phyloP scores from a whole-genome alignment of 805 yeast species.

The Wickerhamiella domercqiae region DNA sequence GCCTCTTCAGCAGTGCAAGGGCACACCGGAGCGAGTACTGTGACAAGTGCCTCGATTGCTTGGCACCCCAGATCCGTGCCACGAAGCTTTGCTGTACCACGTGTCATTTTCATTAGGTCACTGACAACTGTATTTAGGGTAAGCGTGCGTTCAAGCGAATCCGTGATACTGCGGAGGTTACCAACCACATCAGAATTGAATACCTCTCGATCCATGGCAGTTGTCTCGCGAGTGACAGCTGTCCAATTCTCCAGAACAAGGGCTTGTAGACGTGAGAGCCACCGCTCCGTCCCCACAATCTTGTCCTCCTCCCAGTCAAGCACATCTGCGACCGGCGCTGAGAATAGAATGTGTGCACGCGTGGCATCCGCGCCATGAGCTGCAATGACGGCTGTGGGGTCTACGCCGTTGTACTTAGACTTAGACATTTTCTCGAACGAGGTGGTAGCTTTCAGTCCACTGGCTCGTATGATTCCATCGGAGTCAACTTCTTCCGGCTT shows the following conservation, averaged over 20 bases:
- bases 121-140: conserved; percentile 77
- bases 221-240: background rate
- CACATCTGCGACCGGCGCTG: conserved; percentile 72
- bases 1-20: conserved; percentile 77
- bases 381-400: conserved; percentile 61
- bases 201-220: conserved; percentile 35
- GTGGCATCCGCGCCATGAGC: conserved; percentile 87
- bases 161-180: conserved; percentile 35
- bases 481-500: conserved; percentile 53
- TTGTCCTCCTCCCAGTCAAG: conserved; percentile 83
- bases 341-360: conserved; percentile 83
- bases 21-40: conserved; percentile 61
- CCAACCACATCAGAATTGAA: conserved; percentile 40
- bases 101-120: conserved; percentile 72
- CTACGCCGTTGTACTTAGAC: conserved; percentile 88
- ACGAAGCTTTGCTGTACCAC: conserved; percentile 26
- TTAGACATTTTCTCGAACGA: conserved; percentile 91
- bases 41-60: conserved; percentile 33
- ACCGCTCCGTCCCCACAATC: conserved; percentile 75
- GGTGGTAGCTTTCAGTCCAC: conserved; percentile 38
- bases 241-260: conserved; percentile 7
- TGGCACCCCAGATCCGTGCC: conserved; percentile 26
- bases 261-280: conserved; percentile 28
- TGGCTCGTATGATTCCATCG: conserved; percentile 27
- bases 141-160: conserved; percentile 41